Evolutionary conservation across 257 asterid genomes (phyloP).

Genomic region (Solanum tarapatanum): DNA sequence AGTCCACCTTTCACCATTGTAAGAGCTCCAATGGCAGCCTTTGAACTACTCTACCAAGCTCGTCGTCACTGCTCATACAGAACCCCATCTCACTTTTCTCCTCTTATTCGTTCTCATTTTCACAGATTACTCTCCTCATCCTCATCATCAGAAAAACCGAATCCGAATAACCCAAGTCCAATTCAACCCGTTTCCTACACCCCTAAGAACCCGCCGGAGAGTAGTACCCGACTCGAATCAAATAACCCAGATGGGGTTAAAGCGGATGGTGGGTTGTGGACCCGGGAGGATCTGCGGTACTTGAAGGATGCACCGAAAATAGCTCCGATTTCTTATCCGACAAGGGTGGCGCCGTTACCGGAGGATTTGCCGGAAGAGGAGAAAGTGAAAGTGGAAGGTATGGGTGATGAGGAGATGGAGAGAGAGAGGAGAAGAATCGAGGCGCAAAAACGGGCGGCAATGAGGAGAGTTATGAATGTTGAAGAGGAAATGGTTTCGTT

Average conservation of each 20-base stretch:
- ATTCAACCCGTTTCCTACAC: slow-evolving; percentile 65
- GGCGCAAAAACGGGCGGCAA: slow-evolving; percentile 3
- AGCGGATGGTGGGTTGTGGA: slow-evolving; percentile 25
- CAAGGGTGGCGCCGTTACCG: slow-evolving; percentile 87
- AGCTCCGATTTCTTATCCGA: slow-evolving; percentile 53
- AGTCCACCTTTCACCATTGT: background rate
- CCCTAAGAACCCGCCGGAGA: slow-evolving; percentile 25
- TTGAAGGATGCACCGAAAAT: slow-evolving; percentile 45
- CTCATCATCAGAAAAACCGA: slow-evolving; percentile 13
- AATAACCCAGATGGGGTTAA: slow-evolving; percentile 4
- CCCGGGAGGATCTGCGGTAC: slow-evolving; percentile 69
- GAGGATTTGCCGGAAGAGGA: slow-evolving; percentile 39
- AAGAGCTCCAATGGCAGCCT: slow-evolving; percentile 37
- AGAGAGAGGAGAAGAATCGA: slow-evolving; percentile 56
- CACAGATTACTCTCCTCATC: slow-evolving; percentile 23
- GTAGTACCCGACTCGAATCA: background rate
- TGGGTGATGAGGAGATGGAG: slow-evolving; percentile 36
- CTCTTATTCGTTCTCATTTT: slow-evolving; percentile 20
- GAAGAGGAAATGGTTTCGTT: slow-evolving; percentile 59
- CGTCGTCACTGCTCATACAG: slow-evolving; percentile 29
- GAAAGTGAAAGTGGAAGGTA: background rate
- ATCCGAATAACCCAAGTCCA: slow-evolving; percentile 22
- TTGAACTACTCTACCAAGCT: slow-evolving; percentile 44
- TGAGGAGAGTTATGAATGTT: slow-evolving; percentile 27
- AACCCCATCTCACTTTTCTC: slow-evolving; percentile 17